These are phyloP conservation scores for Verticillium zaregamsianum DNA, from an alignment of 2,329 filamentous ascomycete genomes.

Conservation along the genomic window DNA sequence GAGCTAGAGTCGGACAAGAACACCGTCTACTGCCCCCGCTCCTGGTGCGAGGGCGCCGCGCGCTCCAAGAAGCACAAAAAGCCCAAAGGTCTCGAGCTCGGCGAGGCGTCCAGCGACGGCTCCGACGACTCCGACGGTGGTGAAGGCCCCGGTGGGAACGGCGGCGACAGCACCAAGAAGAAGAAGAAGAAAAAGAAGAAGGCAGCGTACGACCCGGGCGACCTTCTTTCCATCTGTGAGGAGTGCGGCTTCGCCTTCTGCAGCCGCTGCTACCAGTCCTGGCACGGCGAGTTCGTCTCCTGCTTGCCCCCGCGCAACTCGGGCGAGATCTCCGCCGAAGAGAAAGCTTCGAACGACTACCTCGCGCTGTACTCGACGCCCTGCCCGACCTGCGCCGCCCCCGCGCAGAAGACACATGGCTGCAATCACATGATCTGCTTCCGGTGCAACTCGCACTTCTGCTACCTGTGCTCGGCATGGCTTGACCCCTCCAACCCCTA, in stretches of 20 bases:
- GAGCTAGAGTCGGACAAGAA: conserved; percentile 87
- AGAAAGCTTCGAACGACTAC: conserved; percentile 83
- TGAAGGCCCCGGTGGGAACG: conserved; percentile 19
- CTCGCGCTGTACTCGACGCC: conserved; percentile 75
- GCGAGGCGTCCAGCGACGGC: conserved; percentile 47
- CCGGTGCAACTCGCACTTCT: conserved; percentile 88
- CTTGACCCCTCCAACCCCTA: conserved; percentile 79
- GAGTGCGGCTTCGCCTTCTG: conserved; percentile 92
- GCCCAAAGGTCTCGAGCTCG: conserved; percentile 60
- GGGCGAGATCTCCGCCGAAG: conserved; percentile 74
- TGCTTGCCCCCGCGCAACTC: conserved; percentile 63
- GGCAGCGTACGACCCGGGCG: conserved; percentile 39
- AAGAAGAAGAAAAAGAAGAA: conserved; percentile 16
- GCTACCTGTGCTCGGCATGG: conserved; percentile 90
- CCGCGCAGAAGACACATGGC: conserved; percentile 84
- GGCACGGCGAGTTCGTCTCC: conserved; percentile 83
- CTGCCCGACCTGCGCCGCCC: conserved; percentile 82
- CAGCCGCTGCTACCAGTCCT: conserved; percentile 63
- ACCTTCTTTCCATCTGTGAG: conserved; percentile 79
- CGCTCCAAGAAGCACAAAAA: conserved; percentile 70
- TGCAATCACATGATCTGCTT: conserved; percentile 98
- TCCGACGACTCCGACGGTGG: conserved; percentile 43
- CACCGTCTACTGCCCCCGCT: conserved; percentile 86
- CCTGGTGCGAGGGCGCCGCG: conserved; percentile 89
- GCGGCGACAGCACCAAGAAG: conserved; percentile 13